Base-by-base conservation (phyloP, 225 moss, liverwort and hornwort species). In the Anthoceros angustus region DNA sequence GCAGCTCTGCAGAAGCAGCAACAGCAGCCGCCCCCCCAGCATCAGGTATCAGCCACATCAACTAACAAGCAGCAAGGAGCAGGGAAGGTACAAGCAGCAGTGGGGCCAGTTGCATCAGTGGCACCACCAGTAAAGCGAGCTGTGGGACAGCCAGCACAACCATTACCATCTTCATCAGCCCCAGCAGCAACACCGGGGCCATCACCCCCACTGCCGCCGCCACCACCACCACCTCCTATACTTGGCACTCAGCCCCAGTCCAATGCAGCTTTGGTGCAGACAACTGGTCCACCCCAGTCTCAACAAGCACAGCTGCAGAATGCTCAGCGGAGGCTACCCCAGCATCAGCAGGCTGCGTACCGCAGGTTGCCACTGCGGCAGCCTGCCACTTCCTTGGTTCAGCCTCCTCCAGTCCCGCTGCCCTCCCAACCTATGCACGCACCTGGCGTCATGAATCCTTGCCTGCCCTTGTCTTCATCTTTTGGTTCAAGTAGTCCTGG, bases 391-490 rank as follows among this genome's bases (percentile, higher is more conserved):
- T 43, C 43, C 6, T 41, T 48, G 32, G 42, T 68, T 12, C 79
- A 71, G 49, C 18, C 43, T 39, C 42, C 60, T 15, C 69, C 64
- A 20, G 9, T 69, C 2, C 40, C 69, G 10, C 71, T 65, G 70
- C 79, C 63, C 65, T 12, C 64, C 18, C 70, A 69, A 50, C 76
- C 75, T 64, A 20, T 65, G 63, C 78, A 76, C 66, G 69, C 70
- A 67, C 69, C 67, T 43, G 61, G 50, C 24, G 39, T 60, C 23
- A 10, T 69, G 7, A 69, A 12, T 62, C n/a, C 55, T 46, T 26
- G 64, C 18, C 10, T 62, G 42, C 63, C 67, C 42, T 60, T 62
- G 25, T 66, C 79, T 55, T 60, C 73, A 43, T 64, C 39, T 63
- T 66, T 80, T 18, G 68, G 67, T 38, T 75, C 75, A 0, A 73